Evolutionary conservation across 306 rosid species (phyloP), one percentile per base, ranked within the genome.

Genomic region (Dalbergia oliveri): DNA sequence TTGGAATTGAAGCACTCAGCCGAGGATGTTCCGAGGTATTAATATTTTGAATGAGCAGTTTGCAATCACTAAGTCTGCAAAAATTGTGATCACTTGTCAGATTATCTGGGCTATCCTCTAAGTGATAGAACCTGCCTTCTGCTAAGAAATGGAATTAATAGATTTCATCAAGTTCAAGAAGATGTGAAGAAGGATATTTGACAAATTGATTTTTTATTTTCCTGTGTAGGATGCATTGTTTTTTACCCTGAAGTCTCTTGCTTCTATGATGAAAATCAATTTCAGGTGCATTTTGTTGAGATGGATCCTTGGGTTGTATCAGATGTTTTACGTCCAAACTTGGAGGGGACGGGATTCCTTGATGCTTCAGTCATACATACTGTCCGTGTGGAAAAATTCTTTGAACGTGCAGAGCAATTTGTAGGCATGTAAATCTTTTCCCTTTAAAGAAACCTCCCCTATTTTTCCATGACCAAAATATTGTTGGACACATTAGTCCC

Each of bases 221-320:
- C 53, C 47, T 10, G 11, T 31, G 37, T 21, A 8, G 45, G 19
- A 66, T 77, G 31, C 41, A 15, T 39, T n/a, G 14, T 1, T 49
- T 33, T 47, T 69, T 66, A n/a, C 8, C 66, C 26, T 49, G 39
- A 54, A 69, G n/a, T 78, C 68, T 59, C 13, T 77, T 77, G 64
- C 31, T 69, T 62, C 12, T 39, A 19, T 72, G 61, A 47, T 81
- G 59, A 62, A 66, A 70, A 33, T 14, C 45, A 56, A 60, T 76
- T 90, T 61, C 80, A 95, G 98, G 99, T 88, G 57, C 99, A 95
- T 79, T 95, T 95, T 83, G 92, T 95, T 63, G 99, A 95, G 89
- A 93, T 93, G 98, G 99, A 91, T 87, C 98, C 98, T 62, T 95
- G 99, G 99, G 97, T 95, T 51, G 82, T 95, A 61, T 88, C 99